phyloP scores from a whole-genome alignment of 495 filamentous ascomycete species.

The Penicillium ochrochloron region DNA sequence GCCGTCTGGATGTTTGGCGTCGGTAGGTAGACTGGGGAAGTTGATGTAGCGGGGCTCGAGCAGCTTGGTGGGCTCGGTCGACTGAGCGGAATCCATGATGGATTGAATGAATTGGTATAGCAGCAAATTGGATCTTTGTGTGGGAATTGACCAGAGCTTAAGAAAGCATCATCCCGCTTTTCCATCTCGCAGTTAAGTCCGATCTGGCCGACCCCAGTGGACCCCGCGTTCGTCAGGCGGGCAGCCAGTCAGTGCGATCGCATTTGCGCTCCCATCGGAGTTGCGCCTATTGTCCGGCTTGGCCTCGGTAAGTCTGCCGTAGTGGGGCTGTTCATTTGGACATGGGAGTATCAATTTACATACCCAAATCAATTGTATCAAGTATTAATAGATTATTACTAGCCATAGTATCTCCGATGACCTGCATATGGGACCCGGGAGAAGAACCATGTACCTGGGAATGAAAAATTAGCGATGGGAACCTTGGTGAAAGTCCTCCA shows the following conservation, averaged over 20 bases:
- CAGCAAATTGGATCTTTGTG: background rate
- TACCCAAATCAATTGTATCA: background rate
- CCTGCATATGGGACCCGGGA: background rate
- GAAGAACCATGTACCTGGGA: background rate
- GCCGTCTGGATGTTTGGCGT: slow-evolving; percentile 61
- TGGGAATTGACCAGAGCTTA: background rate
- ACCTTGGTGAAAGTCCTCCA: background rate
- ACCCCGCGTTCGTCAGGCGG: slow-evolving; percentile 23
- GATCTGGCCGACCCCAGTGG: slow-evolving; percentile 30
- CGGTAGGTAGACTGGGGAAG: slow-evolving; percentile 62
- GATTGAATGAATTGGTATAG: background rate
- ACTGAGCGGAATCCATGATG: slow-evolving; percentile 35
- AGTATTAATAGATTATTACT: background rate
- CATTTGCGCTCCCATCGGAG: slow-evolving; percentile 34
- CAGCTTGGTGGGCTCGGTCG: slow-evolving; percentile 27
- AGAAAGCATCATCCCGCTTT: background rate
- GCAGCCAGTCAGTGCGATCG: slow-evolving; percentile 25
- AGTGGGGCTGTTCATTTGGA: background rate
- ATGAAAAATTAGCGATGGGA: background rate
- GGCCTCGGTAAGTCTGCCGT: background rate
- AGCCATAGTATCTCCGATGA: background rate
- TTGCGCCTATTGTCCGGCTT: slow-evolving; percentile 29
- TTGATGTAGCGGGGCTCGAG: slow-evolving; percentile 62
- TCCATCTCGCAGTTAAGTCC: slow-evolving; percentile 29
- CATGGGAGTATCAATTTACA: background rate